phyloP scores from a whole-genome alignment of 129 eudicot species.

The Arctium minus region DNA sequence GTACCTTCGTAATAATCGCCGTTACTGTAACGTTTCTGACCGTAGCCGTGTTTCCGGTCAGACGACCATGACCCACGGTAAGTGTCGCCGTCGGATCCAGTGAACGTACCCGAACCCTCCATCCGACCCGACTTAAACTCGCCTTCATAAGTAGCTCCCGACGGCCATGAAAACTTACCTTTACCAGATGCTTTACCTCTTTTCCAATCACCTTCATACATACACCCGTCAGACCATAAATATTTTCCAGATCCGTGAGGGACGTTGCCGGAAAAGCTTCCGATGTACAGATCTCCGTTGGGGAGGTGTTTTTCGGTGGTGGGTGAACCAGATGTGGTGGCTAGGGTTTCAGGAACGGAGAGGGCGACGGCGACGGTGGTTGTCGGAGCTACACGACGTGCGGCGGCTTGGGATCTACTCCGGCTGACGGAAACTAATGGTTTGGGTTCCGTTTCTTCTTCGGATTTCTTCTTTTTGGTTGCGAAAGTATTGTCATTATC shows the following conservation, averaged over 20 bases:
- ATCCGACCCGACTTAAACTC: constrained; percentile 88
- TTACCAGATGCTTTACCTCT: constrained; percentile 81
- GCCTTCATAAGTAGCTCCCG: constrained; percentile 93
- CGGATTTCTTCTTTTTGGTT: constrained; percentile 34
- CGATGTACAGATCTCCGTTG: constrained; percentile 92
- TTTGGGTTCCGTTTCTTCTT: constrained; percentile 27
- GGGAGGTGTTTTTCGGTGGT: constrained; percentile 51
- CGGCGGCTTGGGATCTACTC: constrained; percentile 61
- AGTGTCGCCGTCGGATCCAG: constrained; percentile 85
- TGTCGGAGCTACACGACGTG: constrained; percentile 69
- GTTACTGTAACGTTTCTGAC: constrained; percentile 64
- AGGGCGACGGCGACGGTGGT: constrained; percentile 18
- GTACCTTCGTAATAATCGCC: constrained; percentile 82
- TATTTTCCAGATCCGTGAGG: constrained; percentile 97
- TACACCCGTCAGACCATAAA: constrained; percentile 90
- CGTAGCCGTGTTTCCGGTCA: constrained; percentile 84
- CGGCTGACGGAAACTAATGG: constrained; percentile 38
- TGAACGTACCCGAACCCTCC: constrained; percentile 89
- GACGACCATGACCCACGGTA: constrained; percentile 68
- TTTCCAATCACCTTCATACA: constrained; percentile 97
- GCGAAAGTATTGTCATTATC: constrained; percentile 21
- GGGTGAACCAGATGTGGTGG: constrained; percentile 14
- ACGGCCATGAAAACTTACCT: constrained; percentile 98
- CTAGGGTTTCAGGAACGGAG: background rate
- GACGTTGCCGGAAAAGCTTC: constrained; percentile 60